Conservation (phyloP, 768 basidiomycete genomes). For the Dictyophora rubrovolvata region DNA sequence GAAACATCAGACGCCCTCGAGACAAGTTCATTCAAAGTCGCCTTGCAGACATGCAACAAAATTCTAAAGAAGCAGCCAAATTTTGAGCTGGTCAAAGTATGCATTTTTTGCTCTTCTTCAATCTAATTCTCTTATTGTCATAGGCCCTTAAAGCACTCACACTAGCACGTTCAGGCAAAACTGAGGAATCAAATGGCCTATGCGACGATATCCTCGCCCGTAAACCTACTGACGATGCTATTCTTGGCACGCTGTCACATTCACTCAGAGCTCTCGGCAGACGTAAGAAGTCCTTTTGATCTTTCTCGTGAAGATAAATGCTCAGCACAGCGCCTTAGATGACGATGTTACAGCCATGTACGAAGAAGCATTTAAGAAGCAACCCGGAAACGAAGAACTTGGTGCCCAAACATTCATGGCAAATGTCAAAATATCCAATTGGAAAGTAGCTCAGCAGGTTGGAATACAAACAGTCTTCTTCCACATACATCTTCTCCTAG, state of each 20-base stretch:
- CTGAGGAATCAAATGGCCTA: constrained; percentile 68
- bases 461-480: constrained; percentile 7
- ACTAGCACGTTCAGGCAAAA: constrained; percentile 73
- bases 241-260: constrained; percentile 74
- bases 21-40: constrained; percentile 78
- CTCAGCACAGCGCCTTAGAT: constrained; percentile 32
- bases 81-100: constrained; percentile 61
- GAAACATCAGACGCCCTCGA: constrained; percentile 63
- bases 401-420: constrained; percentile 80
- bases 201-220: constrained; percentile 72
- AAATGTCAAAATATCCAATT: constrained; percentile 66
- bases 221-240: constrained; percentile 64
- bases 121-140: constrained; percentile 7
- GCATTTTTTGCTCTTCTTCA: neutral
- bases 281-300: constrained; percentile 25
- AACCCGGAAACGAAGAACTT: constrained; percentile 74
- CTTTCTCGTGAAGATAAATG: constrained; percentile 20
- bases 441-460: constrained; percentile 83
- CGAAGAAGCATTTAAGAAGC: constrained; percentile 75
- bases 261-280: constrained; percentile 71
- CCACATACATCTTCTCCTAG: neutral
- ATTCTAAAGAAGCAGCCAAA: constrained; percentile 77
- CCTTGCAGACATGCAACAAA: constrained; percentile 78
- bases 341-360: constrained; percentile 77
- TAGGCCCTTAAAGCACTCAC: constrained; percentile 81